Evolutionary conservation across 805 yeast species (phyloP).

Genomic region (Candida ovalis): DNA sequence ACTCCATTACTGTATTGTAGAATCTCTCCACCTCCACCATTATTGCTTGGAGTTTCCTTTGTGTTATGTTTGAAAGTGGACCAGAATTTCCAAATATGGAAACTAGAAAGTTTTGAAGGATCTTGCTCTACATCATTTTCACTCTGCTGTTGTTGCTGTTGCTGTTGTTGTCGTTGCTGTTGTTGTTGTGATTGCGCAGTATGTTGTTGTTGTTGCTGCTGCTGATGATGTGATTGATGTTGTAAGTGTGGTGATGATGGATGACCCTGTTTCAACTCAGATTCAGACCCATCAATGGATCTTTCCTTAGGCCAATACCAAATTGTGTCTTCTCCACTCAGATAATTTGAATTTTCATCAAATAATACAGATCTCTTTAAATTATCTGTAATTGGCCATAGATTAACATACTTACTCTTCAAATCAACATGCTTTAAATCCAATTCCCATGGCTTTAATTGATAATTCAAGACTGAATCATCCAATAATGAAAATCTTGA

Average conservation of each 20-base stretch:
- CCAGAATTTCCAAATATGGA: conserved; percentile 5
- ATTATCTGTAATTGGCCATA: conserved; percentile 28
- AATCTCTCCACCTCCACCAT: conserved; percentile 15
- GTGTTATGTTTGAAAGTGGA: neutral
- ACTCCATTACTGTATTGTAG: conserved; percentile 10
- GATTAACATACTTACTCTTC: conserved; percentile 15
- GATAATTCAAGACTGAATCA: conserved; percentile 18
- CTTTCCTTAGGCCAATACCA: conserved; percentile 22
- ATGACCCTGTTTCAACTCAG: neutral
- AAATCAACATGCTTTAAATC: conserved; percentile 13
- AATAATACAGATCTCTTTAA: conserved; percentile 15
- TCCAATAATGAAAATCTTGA: conserved; percentile 20
- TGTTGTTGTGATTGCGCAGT: too few relatives aligned
- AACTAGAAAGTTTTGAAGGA: neutral
- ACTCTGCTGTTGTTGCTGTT: neutral
- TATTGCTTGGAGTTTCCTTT: neutral
- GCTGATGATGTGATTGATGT: too few relatives aligned
- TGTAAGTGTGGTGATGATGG: neutral
- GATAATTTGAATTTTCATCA: conserved; percentile 12
- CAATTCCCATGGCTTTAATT: conserved; percentile 22
- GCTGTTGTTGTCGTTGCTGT: too few relatives aligned
- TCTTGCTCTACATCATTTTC: neutral
- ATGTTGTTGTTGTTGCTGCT: too few relatives aligned
- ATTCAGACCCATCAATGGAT: conserved; percentile 2
- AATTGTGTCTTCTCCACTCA: neutral